Conservation (phyloP, 1,284 basidiomycete species). For the Wolfiporia cocos region DNA sequence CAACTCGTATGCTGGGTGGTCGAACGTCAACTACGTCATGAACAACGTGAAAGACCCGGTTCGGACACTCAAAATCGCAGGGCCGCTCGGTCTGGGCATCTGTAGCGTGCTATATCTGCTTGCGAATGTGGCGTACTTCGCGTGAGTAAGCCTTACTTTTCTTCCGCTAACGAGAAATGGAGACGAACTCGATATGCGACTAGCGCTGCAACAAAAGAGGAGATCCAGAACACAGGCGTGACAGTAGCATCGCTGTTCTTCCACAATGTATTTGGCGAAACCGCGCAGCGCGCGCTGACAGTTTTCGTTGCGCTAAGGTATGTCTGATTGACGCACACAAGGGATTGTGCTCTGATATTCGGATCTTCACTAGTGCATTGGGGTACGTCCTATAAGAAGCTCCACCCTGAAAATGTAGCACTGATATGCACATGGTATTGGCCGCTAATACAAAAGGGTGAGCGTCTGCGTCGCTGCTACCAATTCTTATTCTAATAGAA, state of each 20-base stretch:
- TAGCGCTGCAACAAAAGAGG: slow-evolving; percentile 53
- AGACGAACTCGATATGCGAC: too few relatives aligned
- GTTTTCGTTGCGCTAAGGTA: slow-evolving; percentile 49
- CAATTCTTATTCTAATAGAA: too few relatives aligned
- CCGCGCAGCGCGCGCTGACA: slow-evolving; percentile 56
- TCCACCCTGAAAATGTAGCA: too few relatives aligned
- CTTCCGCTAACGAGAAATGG: too few relatives aligned
- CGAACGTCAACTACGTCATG: slow-evolving; percentile 32
- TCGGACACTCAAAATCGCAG: slow-evolving; percentile 61
- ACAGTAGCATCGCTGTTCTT: slow-evolving; percentile 68
- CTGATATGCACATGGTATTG: too few relatives aligned
- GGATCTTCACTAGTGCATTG: too few relatives aligned
- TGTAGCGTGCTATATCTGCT: slow-evolving; percentile 52
- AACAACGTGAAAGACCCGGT: slow-evolving; percentile 65
- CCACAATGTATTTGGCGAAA: slow-evolving; percentile 56
- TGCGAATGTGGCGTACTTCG: slow-evolving; percentile 65
- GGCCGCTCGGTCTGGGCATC: slow-evolving; percentile 52
- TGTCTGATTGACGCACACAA: too few relatives aligned
- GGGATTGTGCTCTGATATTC: too few relatives aligned
- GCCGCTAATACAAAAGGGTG: too few relatives aligned
- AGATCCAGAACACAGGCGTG: slow-evolving; percentile 50
- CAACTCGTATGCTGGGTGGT: slow-evolving; percentile 39
- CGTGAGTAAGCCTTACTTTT: slow-evolving; percentile 55
- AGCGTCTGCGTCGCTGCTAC: too few relatives aligned
- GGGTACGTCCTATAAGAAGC: too few relatives aligned